Evolutionary conservation across 495 filamentous ascomycete species (phyloP), one percentile per base, ranked within the genome.

Genomic region (Penicillium tannophilum): DNA sequence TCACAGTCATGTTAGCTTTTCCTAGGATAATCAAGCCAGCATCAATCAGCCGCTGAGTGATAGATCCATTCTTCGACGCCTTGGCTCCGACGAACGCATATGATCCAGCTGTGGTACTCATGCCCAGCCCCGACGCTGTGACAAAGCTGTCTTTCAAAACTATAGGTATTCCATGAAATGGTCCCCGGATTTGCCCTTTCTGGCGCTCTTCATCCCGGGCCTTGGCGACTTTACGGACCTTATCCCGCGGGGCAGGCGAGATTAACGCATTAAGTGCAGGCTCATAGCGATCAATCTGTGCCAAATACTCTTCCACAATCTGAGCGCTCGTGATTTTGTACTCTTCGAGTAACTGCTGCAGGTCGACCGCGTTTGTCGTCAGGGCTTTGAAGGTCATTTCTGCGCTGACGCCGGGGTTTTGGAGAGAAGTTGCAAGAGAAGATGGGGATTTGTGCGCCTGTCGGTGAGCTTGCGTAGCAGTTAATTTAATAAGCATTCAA

Each of bases 271-370:
- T 42, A 23, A 64, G 52, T 59, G 62, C 23, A 73, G 58, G n/a
- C 30, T 84, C 76, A 59, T 83, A 71, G 19, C 56, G 62, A 19
- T 76, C 69, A 24, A 84, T 83, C 56, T 80, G 80, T 2, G 57
- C 54, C 14, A 85, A 65, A 60, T 83, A 84, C 43, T 70, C 66
- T 46, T 74, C 61, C 2, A 83, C 69, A 31, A 84, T 70, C 45
- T 80, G 66, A 14, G 73, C 71, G 51, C 75, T 76, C 7, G 79
- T 79, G 24, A 82, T 60, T 30, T 63, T 67, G 6, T 67, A 66
- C 8, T 58, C 58, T 36, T 62, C 58, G 53, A 85, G 70, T 58
- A 72, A 65, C 16, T 68, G 56, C 53, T 76, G 72, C 55, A 82
- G 72, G 41, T 83, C 67, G 28, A 65, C 63, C 45, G 79, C 79